Conservation (phyloP, 106 monocot genomes). For the Dendrobium huoshanense region DNA sequence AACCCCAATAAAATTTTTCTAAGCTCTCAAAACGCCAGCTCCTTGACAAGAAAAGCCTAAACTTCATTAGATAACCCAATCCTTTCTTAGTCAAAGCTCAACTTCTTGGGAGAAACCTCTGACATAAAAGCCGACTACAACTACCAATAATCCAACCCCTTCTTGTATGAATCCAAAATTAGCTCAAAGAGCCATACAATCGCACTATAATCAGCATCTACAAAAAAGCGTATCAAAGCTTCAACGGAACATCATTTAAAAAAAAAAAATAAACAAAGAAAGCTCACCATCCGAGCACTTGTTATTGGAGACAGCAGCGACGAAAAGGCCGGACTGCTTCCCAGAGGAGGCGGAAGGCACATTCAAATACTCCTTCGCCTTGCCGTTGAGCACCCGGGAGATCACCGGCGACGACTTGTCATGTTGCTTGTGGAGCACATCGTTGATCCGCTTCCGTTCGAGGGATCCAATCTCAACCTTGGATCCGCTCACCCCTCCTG, state of each 20-base stretch:
- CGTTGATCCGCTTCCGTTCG: conserved; percentile 63
- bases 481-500: conserved; percentile 10
- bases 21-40: background rate
- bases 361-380: conserved; percentile 28
- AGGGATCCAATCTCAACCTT: conserved; percentile 36
- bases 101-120: background rate
- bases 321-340: conserved; percentile 20
- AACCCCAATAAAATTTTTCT: background rate
- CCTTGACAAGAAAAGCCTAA: background rate
- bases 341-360: conserved; percentile 35
- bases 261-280: conserved; percentile 3
- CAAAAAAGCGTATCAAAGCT: background rate
- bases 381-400: conserved; percentile 27
- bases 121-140: background rate
- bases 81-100: background rate
- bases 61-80: background rate
- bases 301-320: conserved; percentile 15
- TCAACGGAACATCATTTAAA: background rate
- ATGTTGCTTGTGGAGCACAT: conserved; percentile 47
- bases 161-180: background rate
- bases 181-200: background rate
- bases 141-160: background rate
- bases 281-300: conserved; percentile 16
- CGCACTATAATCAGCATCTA: background rate
- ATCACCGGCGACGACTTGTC: conserved; percentile 51